Conservation (phyloP, 441 rosid species). For the Gossypium aridum region DNA sequence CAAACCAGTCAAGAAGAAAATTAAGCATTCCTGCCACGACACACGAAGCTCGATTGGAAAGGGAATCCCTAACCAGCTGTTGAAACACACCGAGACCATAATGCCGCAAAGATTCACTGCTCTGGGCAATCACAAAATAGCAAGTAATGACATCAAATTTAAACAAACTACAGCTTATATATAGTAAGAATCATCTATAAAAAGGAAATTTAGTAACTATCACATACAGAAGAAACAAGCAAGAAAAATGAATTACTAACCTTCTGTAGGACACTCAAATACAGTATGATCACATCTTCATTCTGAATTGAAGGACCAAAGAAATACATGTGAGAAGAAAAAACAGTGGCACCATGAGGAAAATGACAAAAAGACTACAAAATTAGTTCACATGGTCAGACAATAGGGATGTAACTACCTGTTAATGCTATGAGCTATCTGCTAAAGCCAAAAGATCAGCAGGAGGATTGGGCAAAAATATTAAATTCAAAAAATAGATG, state of each 20-base stretch:
- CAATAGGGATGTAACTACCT: not conserved
- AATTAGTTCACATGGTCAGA: constrained; percentile 3
- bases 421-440: too few relatives aligned
- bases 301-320: constrained; percentile 51
- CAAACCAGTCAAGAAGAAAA: constrained; percentile 98
- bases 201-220: not conserved
- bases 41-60: constrained; percentile 93
- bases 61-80: constrained; percentile 86
- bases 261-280: constrained; percentile 93
- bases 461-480: too few relatives aligned
- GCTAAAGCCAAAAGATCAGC: too few relatives aligned
- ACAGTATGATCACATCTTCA: constrained; percentile 94
- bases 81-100: constrained; percentile 84
- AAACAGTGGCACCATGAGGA: not conserved
- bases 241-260: constrained; percentile 41
- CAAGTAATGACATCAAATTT: constrained; percentile 28
- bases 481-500: too few relatives aligned
- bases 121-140: constrained; percentile 87
- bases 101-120: constrained; percentile 95
- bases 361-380: not conserved
- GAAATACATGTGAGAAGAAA: constrained; percentile 10
- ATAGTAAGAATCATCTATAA: not conserved
- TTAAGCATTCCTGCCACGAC: constrained; percentile 95
- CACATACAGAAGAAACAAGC: not conserved
- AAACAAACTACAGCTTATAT: not conserved